Percentiles rank a stretch among this genome's conserved stretches.
These are phyloP conservation scores for Gaertneriomyces semiglobifer DNA, from an alignment of 192 early-diverging fungal genomes.

Conservation along the genomic window DNA sequence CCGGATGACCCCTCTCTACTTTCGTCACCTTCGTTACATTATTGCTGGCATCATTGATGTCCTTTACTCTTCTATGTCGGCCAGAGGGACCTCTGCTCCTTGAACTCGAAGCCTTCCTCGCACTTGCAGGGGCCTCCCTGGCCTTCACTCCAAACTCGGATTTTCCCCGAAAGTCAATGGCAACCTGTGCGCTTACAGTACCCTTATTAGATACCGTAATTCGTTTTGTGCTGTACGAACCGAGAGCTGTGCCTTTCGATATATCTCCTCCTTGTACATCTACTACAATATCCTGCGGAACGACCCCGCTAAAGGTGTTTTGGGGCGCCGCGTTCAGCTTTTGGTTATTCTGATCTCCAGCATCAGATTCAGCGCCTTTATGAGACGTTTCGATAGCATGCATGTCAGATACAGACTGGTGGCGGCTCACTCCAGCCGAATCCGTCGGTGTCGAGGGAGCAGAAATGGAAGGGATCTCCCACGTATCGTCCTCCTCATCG, in stretches of 20 bases:
- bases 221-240: conserved; percentile 25
- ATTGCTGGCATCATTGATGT: background rate
- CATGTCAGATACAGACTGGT: no score
- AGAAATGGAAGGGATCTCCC: no score
- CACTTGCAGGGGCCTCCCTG: conserved; percentile 1
- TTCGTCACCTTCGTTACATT: background rate
- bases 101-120: conserved; percentile 9
- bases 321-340: no score
- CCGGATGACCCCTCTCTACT: no score
- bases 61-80: conserved; percentile 19
- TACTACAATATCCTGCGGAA: conserved; percentile 27
- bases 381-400: no score
- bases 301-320: no score
- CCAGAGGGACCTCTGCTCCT: conserved; percentile 16
- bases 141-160: conserved; percentile 35
- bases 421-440: no score
- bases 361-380: no score
- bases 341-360: no score
- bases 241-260: conserved; percentile 37
- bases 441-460: no score
- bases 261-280: conserved; percentile 14
- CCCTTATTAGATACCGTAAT: conserved; percentile 31
- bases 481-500: no score
- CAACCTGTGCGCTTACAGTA: conserved; percentile 27
- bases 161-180: conserved; percentile 40